Evolutionary conservation across 805 yeast species (phyloP).

Genomic region (Candida alai): DNA sequence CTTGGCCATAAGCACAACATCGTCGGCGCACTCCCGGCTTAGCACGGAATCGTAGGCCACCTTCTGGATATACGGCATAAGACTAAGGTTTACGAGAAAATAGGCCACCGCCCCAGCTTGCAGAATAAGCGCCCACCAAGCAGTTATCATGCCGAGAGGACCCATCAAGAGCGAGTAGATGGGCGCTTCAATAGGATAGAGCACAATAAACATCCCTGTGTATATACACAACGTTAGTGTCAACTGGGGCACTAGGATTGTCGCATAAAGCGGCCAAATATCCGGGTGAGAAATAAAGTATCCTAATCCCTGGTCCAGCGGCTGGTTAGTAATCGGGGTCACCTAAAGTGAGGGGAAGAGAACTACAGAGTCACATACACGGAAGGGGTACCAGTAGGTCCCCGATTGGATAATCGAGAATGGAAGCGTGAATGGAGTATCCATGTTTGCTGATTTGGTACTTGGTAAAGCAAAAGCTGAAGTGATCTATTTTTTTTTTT

Average conservation of each 20-base stretch:
- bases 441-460: too few species aligned
- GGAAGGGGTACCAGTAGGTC: slow-evolving; percentile 20
- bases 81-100: slow-evolving; percentile 35
- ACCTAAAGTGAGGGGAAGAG: not conserved
- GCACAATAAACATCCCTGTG: slow-evolving; percentile 27
- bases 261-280: slow-evolving; percentile 45
- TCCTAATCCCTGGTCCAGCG: slow-evolving; percentile 29
- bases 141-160: slow-evolving; percentile 47
- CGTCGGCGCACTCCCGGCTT: slow-evolving; percentile 42
- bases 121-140: slow-evolving; percentile 43
- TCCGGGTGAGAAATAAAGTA: slow-evolving; percentile 40
- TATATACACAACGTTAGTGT: slow-evolving; percentile 35
- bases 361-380: slow-evolving; percentile 14
- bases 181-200: slow-evolving; percentile 45
- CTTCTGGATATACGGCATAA: slow-evolving; percentile 47
- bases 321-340: slow-evolving; percentile 8
- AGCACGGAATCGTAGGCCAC: slow-evolving; percentile 47
- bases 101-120: slow-evolving; percentile 40
- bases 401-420: slow-evolving; percentile 13
- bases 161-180: slow-evolving; percentile 43
- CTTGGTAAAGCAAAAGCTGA: too few species aligned
- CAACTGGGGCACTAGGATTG: slow-evolving; percentile 44
- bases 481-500: too few species aligned
- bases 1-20: slow-evolving; percentile 39
- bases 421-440: slow-evolving; percentile 1